These are phyloP conservation scores for Zymoseptoria brevis DNA, from an alignment of 2,329 filamentous ascomycete genomes.

Conservation along the genomic window DNA sequence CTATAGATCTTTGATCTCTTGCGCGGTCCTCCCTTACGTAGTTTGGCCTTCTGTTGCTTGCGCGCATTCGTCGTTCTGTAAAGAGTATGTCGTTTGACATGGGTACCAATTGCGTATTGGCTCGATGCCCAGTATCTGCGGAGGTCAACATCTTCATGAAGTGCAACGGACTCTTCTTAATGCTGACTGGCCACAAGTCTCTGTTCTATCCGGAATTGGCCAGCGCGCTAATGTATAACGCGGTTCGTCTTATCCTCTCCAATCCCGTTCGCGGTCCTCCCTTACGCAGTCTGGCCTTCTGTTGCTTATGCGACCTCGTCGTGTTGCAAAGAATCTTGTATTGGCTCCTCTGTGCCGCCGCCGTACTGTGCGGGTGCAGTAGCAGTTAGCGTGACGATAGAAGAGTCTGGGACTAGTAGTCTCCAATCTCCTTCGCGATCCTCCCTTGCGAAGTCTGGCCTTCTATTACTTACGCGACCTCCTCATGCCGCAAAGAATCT, in stretches of 20 bases:
- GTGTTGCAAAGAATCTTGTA: constrained; percentile 1
- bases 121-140: too few species aligned
- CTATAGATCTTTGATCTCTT: constrained; percentile 7
- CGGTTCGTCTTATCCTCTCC: constrained; percentile 7
- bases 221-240: constrained; percentile 10
- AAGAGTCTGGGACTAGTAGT: background rate
- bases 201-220: background rate
- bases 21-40: background rate
- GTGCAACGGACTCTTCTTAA: background rate
- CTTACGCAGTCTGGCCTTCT: background rate
- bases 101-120: background rate
- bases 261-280: background rate
- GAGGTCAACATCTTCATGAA: background rate
- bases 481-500: background rate
- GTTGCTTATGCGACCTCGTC: background rate
- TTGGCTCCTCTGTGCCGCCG: background rate
- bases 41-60: background rate
- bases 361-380: constrained; percentile 1
- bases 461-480: background rate
- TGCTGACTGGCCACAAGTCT: background rate
- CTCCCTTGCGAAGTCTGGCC: background rate
- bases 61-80: background rate
- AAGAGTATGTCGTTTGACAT: background rate
- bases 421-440: background rate
- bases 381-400: background rate